Percentiles rank a stretch among this genome's conserved stretches.
These are phyloP conservation scores for Myriangium duriaei DNA, from an alignment of 2,329 filamentous ascomycete genomes.

Conservation along the genomic window DNA sequence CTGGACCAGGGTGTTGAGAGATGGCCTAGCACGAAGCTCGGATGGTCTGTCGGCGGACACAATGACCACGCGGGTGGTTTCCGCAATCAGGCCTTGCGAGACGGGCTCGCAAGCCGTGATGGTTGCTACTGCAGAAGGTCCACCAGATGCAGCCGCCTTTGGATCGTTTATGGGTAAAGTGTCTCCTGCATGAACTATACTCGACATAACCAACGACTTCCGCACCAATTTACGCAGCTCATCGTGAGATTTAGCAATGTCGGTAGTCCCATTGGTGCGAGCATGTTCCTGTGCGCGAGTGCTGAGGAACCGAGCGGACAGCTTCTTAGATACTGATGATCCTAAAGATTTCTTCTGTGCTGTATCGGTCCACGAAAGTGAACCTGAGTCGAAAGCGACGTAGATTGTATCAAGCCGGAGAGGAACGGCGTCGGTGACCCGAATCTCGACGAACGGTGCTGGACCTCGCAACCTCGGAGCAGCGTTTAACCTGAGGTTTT, in stretches of 20 bases:
- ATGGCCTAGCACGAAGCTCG: conserved; percentile 27
- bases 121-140: conserved; percentile 70
- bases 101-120: conserved; percentile 92
- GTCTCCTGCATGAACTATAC: conserved; percentile 74
- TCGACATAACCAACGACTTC: conserved; percentile 58
- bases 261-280: not conserved
- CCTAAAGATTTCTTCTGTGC: conserved; percentile 65
- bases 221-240: conserved; percentile 39
- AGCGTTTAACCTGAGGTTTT: conserved; percentile 7
- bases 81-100: conserved; percentile 66
- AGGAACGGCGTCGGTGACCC: conserved; percentile 68
- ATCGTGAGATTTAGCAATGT: conserved; percentile 12
- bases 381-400: conserved; percentile 70
- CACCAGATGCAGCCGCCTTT: conserved; percentile 74
- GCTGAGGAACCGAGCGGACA: conserved; percentile 3
- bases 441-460: conserved; percentile 73
- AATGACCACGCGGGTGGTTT: conserved; percentile 73
- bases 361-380: conserved; percentile 67
- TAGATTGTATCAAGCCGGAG: conserved; percentile 74
- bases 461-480: conserved; percentile 42
- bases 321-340: conserved; percentile 27
- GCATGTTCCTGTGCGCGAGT: conserved; percentile 1
- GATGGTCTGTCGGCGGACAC: conserved; percentile 38
- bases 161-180: conserved; percentile 64
- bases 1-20: conserved; percentile 28